Percentiles rank a stretch among this genome's conserved stretches.
phyloP scores from a whole-genome alignment of 805 yeast species.

The Lachancea thermotolerans region DNA sequence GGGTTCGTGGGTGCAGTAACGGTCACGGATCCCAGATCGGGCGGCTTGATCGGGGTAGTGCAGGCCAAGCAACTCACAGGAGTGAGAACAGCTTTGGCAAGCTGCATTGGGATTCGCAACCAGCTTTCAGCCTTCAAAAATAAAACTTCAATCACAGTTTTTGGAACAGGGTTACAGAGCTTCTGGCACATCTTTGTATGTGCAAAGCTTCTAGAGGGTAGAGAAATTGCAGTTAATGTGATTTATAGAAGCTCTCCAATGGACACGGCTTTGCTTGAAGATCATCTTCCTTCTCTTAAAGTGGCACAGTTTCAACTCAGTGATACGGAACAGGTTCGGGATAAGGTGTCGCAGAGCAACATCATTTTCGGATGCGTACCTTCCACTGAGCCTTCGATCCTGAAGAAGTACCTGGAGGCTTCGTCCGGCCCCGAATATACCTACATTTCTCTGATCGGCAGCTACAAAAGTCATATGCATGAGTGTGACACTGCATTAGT shows the following conservation, averaged over 20 bases:
- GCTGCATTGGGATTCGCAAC: slow-evolving; percentile 39
- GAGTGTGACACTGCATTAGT: slow-evolving; percentile 48
- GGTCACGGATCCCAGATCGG: slow-evolving; percentile 44
- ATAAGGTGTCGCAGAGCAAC: slow-evolving; percentile 34
- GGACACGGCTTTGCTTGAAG: slow-evolving; percentile 40
- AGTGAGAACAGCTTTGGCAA: slow-evolving; percentile 58
- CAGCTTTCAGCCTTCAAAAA: slow-evolving; percentile 14
- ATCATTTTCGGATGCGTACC: slow-evolving; percentile 59
- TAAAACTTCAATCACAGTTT: slow-evolving; percentile 31
- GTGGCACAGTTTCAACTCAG: slow-evolving; percentile 29
- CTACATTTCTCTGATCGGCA: slow-evolving; percentile 56
- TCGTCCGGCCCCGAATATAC: slow-evolving; percentile 19
- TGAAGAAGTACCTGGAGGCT: slow-evolving; percentile 24
- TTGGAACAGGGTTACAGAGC: slow-evolving; percentile 61
- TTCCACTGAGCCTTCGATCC: slow-evolving; percentile 43
- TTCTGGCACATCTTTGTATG: slow-evolving; percentile 46
- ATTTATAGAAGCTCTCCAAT: slow-evolving; percentile 36
- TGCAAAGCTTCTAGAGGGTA: slow-evolving; percentile 8
- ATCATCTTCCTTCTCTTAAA: slow-evolving; percentile 29
- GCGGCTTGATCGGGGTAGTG: slow-evolving; percentile 45
- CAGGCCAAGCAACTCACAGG: slow-evolving; percentile 58
- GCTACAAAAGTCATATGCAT: slow-evolving; percentile 60
- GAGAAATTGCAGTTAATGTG: slow-evolving; percentile 34
- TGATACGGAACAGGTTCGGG: slow-evolving; percentile 12
- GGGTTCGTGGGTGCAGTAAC: slow-evolving; percentile 57